Percentiles rank a stretch among this genome's conserved stretches.
Conservation (phyloP, 1,139 yeast genomes). For the Geotrichum restrictum region DNA sequence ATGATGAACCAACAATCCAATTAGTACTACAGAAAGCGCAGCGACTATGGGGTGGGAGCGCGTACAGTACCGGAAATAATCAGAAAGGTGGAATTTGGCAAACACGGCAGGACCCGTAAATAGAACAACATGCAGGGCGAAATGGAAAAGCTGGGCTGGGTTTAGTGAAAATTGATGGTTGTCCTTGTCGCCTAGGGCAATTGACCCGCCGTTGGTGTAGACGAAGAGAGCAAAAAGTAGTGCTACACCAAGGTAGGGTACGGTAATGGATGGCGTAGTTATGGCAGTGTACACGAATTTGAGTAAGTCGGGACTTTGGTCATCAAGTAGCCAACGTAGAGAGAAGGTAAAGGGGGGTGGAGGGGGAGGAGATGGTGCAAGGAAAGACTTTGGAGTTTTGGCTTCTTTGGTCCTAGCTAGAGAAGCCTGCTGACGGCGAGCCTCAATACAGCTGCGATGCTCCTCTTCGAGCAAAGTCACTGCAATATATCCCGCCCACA, state of each 20-base stretch:
- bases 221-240: constrained; percentile 55
- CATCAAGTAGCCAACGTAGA: no score
- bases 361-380: no score
- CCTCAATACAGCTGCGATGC: neutral
- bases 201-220: constrained; percentile 62
- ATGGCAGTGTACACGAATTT: constrained; percentile 17
- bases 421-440: no score
- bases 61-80: constrained; percentile 1
- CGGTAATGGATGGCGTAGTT: constrained; percentile 28
- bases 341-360: no score
- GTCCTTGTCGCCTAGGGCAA: constrained; percentile 81
- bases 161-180: constrained; percentile 75
- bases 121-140: constrained; percentile 55
- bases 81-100: neutral
- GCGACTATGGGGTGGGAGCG: constrained; percentile 1
- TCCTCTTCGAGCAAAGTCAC: constrained; percentile 24
- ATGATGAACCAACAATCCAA: constrained; percentile 1
- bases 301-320: neutral
- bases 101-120: constrained; percentile 58
- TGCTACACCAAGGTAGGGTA: constrained; percentile 57
- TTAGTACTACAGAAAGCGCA: neutral
- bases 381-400: neutral
- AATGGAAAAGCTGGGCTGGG: constrained; percentile 76
- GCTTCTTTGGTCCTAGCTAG: neutral
- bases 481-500: constrained; percentile 71